Evolutionary conservation across 139 green algal species (phyloP), one percentile per base, ranked within the genome.

Genomic region (Raphidocelis subcapitata): DNA sequence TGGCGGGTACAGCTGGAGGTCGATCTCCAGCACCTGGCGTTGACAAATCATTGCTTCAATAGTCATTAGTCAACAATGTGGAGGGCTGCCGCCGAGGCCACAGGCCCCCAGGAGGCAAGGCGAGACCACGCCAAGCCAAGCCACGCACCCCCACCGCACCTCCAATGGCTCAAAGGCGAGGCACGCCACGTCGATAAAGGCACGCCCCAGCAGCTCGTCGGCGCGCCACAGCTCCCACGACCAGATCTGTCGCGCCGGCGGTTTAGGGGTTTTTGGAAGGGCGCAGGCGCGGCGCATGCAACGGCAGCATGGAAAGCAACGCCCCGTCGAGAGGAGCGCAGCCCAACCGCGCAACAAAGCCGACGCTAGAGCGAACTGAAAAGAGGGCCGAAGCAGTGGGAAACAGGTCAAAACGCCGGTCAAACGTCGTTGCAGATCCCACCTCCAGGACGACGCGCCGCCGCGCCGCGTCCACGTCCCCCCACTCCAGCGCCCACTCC

Each of bases 191-290:
- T 78, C 63, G 2, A 78, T 51, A 5, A 72, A 72, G 23, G 47
- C 72, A 1, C 63, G n/a, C 23, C 72, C 72, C 63, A 78, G 62
- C 51, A 78, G 63, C 62, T 78, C 72, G 60, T 78, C 72, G 20
- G 72, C 62, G n/a, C 63, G 28, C 62, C 62, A 78, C 23, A 78
- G 60, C 36, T 78, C 72, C 62, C 63, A 72, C 15, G 28, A 51
- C 36, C 63, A 72, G 4, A 78, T 62, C 36, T 78, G 61, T 29
- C 70, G 29, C n/a, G 47, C 31, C n/a, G 71, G 4, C 10, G n/a
- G 54, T 14, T 28, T 61, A 14, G 23, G 23, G 12, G 23, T 61
- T 14, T 20, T 61, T 61, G 54, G 10, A 33, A 33, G 15, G 24
- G 10, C 18, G 54, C 54, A 49, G 8, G 41, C 8, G 41, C 41